phyloP scores from a whole-genome alignment of 2,329 filamentous ascomycete species.

The Raffaelea albimanens region DNA sequence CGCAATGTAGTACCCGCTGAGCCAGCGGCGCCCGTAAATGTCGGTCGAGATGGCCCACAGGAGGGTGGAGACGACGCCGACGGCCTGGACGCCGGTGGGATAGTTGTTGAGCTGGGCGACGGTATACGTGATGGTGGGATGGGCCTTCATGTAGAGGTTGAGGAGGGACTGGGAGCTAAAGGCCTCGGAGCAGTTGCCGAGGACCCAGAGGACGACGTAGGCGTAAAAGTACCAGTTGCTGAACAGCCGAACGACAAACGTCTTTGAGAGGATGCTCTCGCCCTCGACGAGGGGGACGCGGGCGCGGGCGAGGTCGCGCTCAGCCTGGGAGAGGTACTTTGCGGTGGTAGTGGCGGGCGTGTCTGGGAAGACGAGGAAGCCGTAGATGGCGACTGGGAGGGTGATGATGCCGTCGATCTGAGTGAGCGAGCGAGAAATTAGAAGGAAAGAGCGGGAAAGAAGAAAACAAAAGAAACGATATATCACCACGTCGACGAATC shows the following conservation, averaged over 20 bases:
- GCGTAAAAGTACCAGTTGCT: constrained; percentile 18
- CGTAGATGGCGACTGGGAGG: constrained; percentile 2
- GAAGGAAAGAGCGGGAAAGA: background rate
- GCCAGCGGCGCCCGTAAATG: background rate
- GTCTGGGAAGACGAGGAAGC: constrained; percentile 7
- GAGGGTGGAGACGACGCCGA: constrained; percentile 36
- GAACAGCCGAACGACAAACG: constrained; percentile 45
- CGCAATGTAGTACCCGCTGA: background rate
- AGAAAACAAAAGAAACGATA: no score
- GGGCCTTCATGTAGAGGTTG: constrained; percentile 34
- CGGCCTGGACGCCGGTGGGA: constrained; percentile 43
- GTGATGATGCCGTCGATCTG: constrained; percentile 6
- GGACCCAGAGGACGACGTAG: constrained; percentile 44
- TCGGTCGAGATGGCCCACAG: background rate
- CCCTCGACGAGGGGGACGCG: constrained; percentile 27
- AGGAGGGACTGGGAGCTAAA: constrained; percentile 50
- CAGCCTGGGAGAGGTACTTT: constrained; percentile 30
- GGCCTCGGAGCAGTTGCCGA: constrained; percentile 56
- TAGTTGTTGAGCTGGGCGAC: constrained; percentile 45
- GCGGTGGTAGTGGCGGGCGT: constrained; percentile 20
- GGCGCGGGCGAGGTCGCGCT: constrained; percentile 24
- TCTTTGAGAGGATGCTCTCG: constrained; percentile 33
- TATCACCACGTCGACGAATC: no score
- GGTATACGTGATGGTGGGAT: constrained; percentile 27
- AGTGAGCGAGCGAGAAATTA: background rate